Evolutionary conservation across 495 filamentous ascomycete species (phyloP), one percentile per base, ranked within the genome.

Genomic region (Haplographium delicatum): DNA sequence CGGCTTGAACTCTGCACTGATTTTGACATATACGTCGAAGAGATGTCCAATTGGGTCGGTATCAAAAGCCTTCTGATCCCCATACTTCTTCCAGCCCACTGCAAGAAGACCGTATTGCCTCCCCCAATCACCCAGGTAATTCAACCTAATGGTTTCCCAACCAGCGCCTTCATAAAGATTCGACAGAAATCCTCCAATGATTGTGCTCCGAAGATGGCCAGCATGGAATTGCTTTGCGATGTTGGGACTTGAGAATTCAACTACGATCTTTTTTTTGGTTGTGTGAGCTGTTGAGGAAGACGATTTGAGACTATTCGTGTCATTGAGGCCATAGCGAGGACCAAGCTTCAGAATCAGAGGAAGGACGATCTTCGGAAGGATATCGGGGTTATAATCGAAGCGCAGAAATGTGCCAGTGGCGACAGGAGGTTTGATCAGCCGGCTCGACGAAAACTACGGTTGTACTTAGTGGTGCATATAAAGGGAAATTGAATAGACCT

Each of bases 121-220:
- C 33, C 84, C 84, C 84, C 83, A 88, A 60, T 88, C 84, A 44
- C 84, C 84, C 9, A 88, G 71, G 62, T 87, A 87, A 67, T 86
- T 86, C 75, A 86, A 80, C 49, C 81, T 78, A 52, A 75, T 69
- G 1, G 86, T 82, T 24, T 86, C 73, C 79, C 81, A 87, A 53
- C 85, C 85, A 53, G 80, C 74, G 18, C 76, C 71, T 49, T 79
- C 76, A 68, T 85, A 80, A 2, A 87, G 67, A 58, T 86, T 88
- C 43, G 82, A 71, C 18, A 87, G 66, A 63, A 86, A 87, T 46
- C 80, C 81, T 49, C 85, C 85, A 44, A 88, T 82, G 59, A 89
- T 85, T 18, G 85, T 88, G 70, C 81, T 85, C 25, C 84, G 70
- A 60, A 89, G 63, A 67, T 89, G 85, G 43, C 81, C 79, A n/a